phyloP scores from a whole-genome alignment of 2,329 filamentous ascomycete species.

The Colletotrichum sp. region DNA sequence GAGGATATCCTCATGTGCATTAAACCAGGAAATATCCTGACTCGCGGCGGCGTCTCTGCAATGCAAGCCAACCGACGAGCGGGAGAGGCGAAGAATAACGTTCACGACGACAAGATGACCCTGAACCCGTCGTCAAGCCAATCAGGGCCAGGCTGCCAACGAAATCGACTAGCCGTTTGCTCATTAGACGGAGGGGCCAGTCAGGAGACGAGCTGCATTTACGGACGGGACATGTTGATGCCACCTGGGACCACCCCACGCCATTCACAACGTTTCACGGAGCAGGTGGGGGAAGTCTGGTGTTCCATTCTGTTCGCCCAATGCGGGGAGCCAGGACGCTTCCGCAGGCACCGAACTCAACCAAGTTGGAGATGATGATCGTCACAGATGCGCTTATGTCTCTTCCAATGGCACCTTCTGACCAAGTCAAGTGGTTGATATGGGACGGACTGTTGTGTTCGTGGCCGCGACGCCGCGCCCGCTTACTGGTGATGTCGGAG shows the following conservation, averaged over 20 bases:
- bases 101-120: not conserved
- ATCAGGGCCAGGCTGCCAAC: not conserved
- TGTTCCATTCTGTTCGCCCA: not conserved
- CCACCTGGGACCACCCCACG: not conserved
- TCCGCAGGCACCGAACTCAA: not conserved
- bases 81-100: not conserved
- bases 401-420: not conserved
- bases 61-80: not conserved
- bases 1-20: not conserved
- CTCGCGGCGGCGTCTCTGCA: not conserved
- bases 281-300: not conserved
- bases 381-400: not conserved
- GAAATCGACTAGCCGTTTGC: not conserved
- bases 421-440: slow-evolving; percentile 1
- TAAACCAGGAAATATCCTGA: not conserved
- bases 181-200: not conserved
- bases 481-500: not conserved
- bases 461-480: not conserved
- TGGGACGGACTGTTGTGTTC: not conserved
- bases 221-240: not conserved
- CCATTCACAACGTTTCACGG: not conserved
- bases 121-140: not conserved
- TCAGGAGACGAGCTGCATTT: not conserved
- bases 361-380: slow-evolving; percentile 8
- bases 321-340: not conserved